phyloP scores from a whole-genome alignment of 164 flowering plant genomes.

The Annona squamosa region DNA sequence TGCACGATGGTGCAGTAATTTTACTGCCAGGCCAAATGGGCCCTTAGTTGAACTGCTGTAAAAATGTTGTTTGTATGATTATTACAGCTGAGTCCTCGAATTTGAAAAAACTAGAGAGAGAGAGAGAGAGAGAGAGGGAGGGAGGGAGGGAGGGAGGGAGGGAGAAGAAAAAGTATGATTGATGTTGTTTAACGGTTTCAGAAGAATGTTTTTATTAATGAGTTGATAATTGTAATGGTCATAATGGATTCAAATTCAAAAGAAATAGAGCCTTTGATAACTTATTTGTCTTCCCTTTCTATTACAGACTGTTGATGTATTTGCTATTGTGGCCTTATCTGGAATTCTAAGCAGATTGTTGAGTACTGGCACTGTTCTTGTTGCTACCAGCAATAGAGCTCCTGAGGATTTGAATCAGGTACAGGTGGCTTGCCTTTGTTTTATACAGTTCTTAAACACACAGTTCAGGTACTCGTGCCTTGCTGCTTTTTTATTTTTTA shows the following conservation, averaged over 20 bases:
- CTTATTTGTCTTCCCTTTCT: slow-evolving; percentile 19
- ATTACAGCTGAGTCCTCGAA: no score
- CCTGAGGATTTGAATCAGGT: slow-evolving; percentile 91
- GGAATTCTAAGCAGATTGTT: slow-evolving; percentile 96
- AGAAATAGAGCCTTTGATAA: slow-evolving; percentile 8
- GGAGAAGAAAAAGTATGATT: no score
- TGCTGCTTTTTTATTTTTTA: no score
- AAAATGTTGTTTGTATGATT: no score
- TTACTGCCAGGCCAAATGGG: no score
- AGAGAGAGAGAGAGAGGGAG: no score
- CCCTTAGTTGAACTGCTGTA: no score
- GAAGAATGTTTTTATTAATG: not conserved
- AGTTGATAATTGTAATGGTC: not conserved
- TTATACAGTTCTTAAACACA: not conserved
- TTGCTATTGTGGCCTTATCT: slow-evolving; percentile 98
- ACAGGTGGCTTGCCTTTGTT: slow-evolving; percentile 41
- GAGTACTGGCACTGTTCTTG: slow-evolving; percentile 88
- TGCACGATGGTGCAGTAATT: no score
- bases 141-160: no score
- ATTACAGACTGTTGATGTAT: slow-evolving; percentile 96
- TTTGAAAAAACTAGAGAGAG: no score
- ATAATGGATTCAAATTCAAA: not conserved
- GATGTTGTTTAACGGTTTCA: not conserved
- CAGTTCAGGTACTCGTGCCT: not conserved
- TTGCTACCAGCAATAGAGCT: slow-evolving; percentile 95